Base-by-base conservation (phyloP, 106 monocot species). In the Dendrobium nobile region DNA sequence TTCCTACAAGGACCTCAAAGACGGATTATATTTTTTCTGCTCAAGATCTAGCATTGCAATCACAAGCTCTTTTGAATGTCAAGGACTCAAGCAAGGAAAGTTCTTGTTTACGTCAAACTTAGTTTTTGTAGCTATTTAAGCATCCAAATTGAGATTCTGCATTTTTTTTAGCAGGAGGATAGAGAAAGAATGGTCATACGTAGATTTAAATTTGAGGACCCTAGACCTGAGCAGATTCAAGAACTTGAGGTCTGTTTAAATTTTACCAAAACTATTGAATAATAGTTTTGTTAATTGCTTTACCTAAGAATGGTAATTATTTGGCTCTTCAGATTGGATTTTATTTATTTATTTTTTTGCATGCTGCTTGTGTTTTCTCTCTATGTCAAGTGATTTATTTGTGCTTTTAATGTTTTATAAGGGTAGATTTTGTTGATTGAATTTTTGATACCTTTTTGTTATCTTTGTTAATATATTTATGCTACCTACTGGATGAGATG, bases 151-250 rank as follows among this genome's bases (percentile, higher is more conserved):
- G 11, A 64, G 59, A 43, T 78, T 75, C 80, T 24, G 4, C 18
- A 8, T 26, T 76, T 68, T 4, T 47, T 83, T n/a, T 85, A 37
- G 72, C 86, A 99, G 99, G 95, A 99, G 65, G 99, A 99, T 84
- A 87, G 99, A 48, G 92, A 99, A 84, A 91, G 95, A 61, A 75
- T 87, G 41, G 83, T 93, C 80, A 78, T 88, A 75, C 91, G 95
- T 19, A 95, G 85, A 82, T 95, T 91, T 80, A 99, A 95, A 86
- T 99, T 95, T 87, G 99, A 99, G 86, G 99, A 99, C 65, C 88
- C 87, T 72, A 88, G 99, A 11, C 95, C 91, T 55, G 99, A 99
- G 86, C 99, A 99, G 74, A 83, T 99, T 86, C 95, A 95, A 85
- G 99, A 99, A 51, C 86, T 99, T 59, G 95, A 99, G 94, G 99